These are phyloP conservation scores for Abelmoschus esculentus DNA, from an alignment of 345 rosid species.

Conservation along the genomic window DNA sequence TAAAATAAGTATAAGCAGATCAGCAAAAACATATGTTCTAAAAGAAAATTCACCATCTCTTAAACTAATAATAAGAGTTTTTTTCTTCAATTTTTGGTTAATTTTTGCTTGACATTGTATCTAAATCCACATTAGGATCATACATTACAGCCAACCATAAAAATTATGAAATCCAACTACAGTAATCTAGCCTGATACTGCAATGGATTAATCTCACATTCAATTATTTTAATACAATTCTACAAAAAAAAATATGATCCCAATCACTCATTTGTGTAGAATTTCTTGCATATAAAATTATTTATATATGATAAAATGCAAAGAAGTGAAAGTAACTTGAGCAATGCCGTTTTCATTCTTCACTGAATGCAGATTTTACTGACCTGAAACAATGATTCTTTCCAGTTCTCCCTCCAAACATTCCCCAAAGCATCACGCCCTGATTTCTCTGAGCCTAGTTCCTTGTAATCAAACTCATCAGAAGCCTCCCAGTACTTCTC, in stretches of 20 bases:
- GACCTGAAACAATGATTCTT: conserved; percentile 86
- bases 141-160: not conserved
- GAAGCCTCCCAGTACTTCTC: conserved; percentile 98
- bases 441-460: conserved; percentile 93
- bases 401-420: conserved; percentile 91
- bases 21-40: not conserved
- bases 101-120: not conserved
- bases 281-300: not conserved
- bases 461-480: conserved; percentile 80
- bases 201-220: not conserved
- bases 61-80: not conserved
- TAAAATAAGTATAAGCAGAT: not conserved
- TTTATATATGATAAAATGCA: not conserved
- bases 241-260: not conserved
- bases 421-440: conserved; percentile 81
- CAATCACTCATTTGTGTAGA: not conserved
- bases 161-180: not conserved
- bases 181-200: not conserved
- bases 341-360: not conserved
- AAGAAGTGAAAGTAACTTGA: not conserved
- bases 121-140: not conserved
- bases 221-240: not conserved
- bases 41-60: not conserved
- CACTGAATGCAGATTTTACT: conserved; percentile 10
- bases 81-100: not conserved